Conservation (phyloP, 2,329 filamentous ascomycete species). For the Amesomyces nigricolor region DNA sequence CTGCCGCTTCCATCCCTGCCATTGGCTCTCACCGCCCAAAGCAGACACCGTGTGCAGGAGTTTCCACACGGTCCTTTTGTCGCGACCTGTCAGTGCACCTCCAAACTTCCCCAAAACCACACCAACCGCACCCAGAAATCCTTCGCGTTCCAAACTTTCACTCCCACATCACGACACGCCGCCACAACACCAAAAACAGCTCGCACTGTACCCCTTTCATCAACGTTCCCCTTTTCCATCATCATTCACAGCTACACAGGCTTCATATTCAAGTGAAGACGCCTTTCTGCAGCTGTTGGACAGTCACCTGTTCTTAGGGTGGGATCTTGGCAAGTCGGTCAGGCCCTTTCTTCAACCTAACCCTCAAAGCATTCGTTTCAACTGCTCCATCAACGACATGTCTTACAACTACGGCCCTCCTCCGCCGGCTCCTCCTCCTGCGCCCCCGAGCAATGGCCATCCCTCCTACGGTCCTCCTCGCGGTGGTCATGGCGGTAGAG, state of each 20-base stretch:
- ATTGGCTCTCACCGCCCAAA: conserved; percentile 1
- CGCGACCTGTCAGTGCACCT: not conserved
- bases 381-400: conserved; percentile 31
- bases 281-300: conserved; percentile 8
- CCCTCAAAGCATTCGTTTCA: not conserved
- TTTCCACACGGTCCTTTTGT: not conserved
- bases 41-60: not conserved
- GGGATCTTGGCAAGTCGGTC: conserved; percentile 12
- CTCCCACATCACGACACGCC: not conserved
- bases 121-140: not conserved
- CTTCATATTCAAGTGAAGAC: conserved; percentile 25
- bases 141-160: conserved; percentile 1
- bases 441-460: conserved; percentile 30
- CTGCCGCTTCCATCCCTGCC: not conserved
- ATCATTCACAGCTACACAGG: not conserved
- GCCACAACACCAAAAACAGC: not conserved
- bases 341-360: conserved; percentile 4
- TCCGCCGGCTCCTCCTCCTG: conserved; percentile 40
- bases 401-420: conserved; percentile 52
- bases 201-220: conserved; percentile 3
- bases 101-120: not conserved
- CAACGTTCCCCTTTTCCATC: not conserved
- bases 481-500: conserved; percentile 36
- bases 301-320: not conserved
- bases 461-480: conserved; percentile 32